Conservation (phyloP, 2,329 filamentous ascomycete species). For the Ceratocystis eucalypticola region DNA sequence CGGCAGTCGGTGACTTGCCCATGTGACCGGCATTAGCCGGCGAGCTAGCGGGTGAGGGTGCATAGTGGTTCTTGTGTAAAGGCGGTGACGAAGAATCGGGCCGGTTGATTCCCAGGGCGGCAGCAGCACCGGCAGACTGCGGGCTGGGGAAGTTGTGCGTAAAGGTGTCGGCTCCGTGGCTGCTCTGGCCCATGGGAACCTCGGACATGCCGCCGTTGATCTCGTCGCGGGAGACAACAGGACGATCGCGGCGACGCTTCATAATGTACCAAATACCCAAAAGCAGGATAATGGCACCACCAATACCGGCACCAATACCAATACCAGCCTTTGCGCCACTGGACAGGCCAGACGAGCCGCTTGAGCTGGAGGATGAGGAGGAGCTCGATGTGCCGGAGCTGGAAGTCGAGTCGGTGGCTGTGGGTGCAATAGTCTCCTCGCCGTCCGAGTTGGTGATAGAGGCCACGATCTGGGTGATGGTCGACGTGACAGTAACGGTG, state of each 20-base stretch:
- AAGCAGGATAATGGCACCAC: slow-evolving; percentile 25
- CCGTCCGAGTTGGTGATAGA: slow-evolving; percentile 27
- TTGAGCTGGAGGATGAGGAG: slow-evolving; percentile 20
- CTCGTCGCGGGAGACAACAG: slow-evolving; percentile 27
- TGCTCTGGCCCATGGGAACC: slow-evolving; percentile 29
- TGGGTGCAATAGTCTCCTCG: slow-evolving; percentile 26
- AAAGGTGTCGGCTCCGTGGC: slow-evolving; percentile 19
- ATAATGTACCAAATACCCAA: slow-evolving; percentile 20
- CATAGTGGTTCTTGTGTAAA: slow-evolving; percentile 20
- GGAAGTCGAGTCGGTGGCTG: slow-evolving; percentile 22
- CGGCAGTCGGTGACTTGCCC: background rate
- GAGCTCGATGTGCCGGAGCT: slow-evolving; percentile 23
- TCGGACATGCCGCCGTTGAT: slow-evolving; percentile 30
- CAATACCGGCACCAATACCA: slow-evolving; percentile 30
- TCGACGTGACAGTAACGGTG: slow-evolving; percentile 30
- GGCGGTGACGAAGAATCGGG: slow-evolving; percentile 23
- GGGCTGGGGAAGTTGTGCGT: slow-evolving; percentile 26
- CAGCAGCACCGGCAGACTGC: slow-evolving; percentile 18
- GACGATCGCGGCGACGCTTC: slow-evolving; percentile 20
- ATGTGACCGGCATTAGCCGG: slow-evolving; percentile 8
- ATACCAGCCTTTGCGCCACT: slow-evolving; percentile 34
- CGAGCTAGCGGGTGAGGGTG: slow-evolving; percentile 21
- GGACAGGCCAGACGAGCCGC: slow-evolving; percentile 26
- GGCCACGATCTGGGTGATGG: slow-evolving; percentile 23
- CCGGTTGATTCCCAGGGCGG: slow-evolving; percentile 17